Evolutionary conservation across 2,329 filamentous ascomycete species (phyloP), one percentile per base, ranked within the genome.

Genomic region (Ophiostoma ips): DNA sequence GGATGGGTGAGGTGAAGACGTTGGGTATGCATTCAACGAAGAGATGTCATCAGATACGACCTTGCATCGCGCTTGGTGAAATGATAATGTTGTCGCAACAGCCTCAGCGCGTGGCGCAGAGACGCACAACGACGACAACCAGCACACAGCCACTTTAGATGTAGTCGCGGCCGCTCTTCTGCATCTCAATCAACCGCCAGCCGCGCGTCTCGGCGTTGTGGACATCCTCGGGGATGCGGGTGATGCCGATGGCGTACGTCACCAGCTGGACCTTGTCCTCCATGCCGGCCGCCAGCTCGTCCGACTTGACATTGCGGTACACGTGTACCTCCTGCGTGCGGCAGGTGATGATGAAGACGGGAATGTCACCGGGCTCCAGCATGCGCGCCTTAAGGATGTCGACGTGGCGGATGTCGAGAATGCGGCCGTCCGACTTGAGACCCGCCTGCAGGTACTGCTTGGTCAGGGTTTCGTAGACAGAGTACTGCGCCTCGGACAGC

Each of bases 261-360:
- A 98, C 92, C 58, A 95, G 81, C 68, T 98, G 92, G 21, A 98
- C 92, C 70, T 89, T 94, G 68, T 98, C 92, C 67, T 98, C 92
- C 88, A 95, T 96, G 40, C 92, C 92, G 12, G 90, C 90, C 3
- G 90, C 89, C 45, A 98, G 77, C 66, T 95, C 75, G 56, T 83
- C 83, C 1, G 83, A 83, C 75, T 98, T 96, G 52, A 83, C 81
- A 57, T 96, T 94, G 55, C 85, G 79, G 71, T 95, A 98, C 15
- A 96, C 89, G 63, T 98, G 92, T 11, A 98, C 89, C 68, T 98
- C 92, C 65, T 98, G 92, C 11, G 92, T 95, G 56, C 92, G 77
- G 70, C 88, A 95, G 54, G 89, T 95, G 58, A 98, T 84, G 63
- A 98, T 94, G 63, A 98, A 96, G 24, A 98, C 90, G 2, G 92